Evolutionary conservation across 352 stramenopile genomes (phyloP).

Genomic region (Globisporangium cederbergense): DNA sequence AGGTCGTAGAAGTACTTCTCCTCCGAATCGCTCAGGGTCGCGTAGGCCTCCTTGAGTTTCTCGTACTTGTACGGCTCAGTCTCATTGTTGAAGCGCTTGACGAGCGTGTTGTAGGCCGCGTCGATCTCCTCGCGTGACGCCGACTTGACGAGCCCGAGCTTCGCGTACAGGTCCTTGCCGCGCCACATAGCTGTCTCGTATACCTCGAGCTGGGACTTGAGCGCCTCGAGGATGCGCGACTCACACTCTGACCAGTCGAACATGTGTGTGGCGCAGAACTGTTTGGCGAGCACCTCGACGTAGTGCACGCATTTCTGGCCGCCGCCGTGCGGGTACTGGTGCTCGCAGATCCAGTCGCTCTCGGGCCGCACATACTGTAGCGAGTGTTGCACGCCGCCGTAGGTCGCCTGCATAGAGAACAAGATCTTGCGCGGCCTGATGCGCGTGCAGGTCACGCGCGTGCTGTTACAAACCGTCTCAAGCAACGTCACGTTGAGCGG

Average conservation of each 20-base stretch:
- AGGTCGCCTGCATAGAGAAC: constrained; percentile 80
- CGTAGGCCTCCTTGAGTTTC: constrained; percentile 77
- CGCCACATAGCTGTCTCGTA: constrained; percentile 81
- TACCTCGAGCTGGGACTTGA: constrained; percentile 54
- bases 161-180: constrained; percentile 77
- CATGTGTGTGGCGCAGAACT: constrained; percentile 80
- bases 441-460: constrained; percentile 56
- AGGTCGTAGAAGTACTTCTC: constrained; percentile 87
- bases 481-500: constrained; percentile 74
- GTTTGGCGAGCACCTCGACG: constrained; percentile 51
- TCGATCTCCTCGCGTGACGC: constrained; percentile 74
- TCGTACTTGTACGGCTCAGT: constrained; percentile 83
- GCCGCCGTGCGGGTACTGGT: constrained; percentile 23
- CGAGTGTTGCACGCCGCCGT: constrained; percentile 59
- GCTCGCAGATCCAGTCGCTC: constrained; percentile 71
- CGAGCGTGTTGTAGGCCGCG: constrained; percentile 70
- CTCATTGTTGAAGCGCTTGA: constrained; percentile 85
- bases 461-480: constrained; percentile 69
- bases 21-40: constrained; percentile 68
- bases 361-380: constrained; percentile 77
- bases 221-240: constrained; percentile 50
- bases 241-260: constrained; percentile 54
- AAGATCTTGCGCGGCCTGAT: constrained; percentile 56
- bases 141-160: constrained; percentile 71
- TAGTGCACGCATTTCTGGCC: constrained; percentile 74